phyloP scores from a whole-genome alignment of 169 alveolate genomes.

The Cryptosporidium viatorum region DNA sequence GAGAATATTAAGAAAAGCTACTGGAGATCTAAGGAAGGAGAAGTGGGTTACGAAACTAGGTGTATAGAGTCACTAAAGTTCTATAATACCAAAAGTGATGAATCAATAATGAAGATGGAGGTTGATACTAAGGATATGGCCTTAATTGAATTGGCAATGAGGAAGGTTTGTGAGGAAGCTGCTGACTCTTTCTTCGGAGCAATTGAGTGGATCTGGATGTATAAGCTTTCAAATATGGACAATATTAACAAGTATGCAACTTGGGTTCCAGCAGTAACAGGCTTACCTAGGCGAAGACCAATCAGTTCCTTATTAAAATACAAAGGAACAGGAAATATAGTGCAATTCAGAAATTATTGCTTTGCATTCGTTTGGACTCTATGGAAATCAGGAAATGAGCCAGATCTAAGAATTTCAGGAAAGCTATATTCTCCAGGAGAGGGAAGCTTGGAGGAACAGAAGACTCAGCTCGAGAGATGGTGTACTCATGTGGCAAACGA shows the following conservation, averaged over 20 bases:
- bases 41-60: conserved; percentile 27
- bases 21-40: conserved; percentile 7
- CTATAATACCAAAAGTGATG: not conserved
- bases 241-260: not conserved
- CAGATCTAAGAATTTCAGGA: conserved; percentile 47
- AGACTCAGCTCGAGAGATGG: conserved; percentile 59
- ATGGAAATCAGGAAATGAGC: conserved; percentile 54
- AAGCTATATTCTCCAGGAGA: conserved; percentile 26
- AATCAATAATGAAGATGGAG: conserved; percentile 37
- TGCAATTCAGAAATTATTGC: conserved; percentile 46
- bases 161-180: conserved; percentile 54
- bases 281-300: conserved; percentile 57
- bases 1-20: not conserved
- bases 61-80: conserved; percentile 38
- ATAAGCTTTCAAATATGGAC: conserved; percentile 12
- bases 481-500: conserved; percentile 71
- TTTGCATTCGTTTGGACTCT: conserved; percentile 67
- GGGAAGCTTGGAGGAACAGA: conserved; percentile 3
- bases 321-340: conserved; percentile 50
- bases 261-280: conserved; percentile 71
- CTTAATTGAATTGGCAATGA: conserved; percentile 22
- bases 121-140: conserved; percentile 38
- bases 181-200: conserved; percentile 65
- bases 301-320: conserved; percentile 5
- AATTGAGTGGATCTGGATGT: conserved; percentile 69